These are phyloP conservation scores for Plantago coronopus DNA, from an alignment of 305 asterid genomes.

Conservation along the genomic window DNA sequence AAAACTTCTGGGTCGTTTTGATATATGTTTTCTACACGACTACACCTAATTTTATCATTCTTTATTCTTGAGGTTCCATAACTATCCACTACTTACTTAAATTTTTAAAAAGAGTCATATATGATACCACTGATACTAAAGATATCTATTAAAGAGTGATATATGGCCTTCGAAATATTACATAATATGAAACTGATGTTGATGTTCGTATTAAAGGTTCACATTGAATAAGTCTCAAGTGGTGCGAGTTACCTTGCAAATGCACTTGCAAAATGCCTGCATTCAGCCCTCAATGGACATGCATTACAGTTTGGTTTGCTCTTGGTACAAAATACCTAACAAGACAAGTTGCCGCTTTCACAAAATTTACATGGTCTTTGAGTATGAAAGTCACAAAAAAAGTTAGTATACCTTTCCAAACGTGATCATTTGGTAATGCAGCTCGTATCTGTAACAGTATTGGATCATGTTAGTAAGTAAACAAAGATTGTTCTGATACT, in stretches of 20 bases:
- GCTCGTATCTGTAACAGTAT: constrained; percentile 34
- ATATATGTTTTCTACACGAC: too few species aligned
- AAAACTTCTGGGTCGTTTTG: too few species aligned
- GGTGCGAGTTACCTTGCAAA: constrained; percentile 26
- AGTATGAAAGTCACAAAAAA: background rate
- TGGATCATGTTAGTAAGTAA: background rate
- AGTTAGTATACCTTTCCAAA: constrained; percentile 37
- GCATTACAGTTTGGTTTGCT: constrained; percentile 39
- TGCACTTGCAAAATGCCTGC: constrained; percentile 34
- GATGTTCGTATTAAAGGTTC: background rate
- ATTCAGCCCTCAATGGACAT: constrained; percentile 41
- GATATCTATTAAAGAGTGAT: too few species aligned
- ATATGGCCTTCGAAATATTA: too few species aligned
- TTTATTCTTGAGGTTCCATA: too few species aligned
- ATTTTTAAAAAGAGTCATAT: too few species aligned
- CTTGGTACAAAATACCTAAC: constrained; percentile 40
- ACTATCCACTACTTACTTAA: too few species aligned
- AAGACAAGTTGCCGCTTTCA: background rate
- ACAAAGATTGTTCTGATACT: background rate
- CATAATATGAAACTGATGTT: too few species aligned
- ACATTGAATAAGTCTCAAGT: background rate
- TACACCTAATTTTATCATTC: too few species aligned
- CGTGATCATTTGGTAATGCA: constrained; percentile 44
- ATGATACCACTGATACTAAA: too few species aligned
- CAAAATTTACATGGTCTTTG: background rate